phyloP scores from a whole-genome alignment of 768 basidiomycete species.

The Coprinellus aureogranulatus region DNA sequence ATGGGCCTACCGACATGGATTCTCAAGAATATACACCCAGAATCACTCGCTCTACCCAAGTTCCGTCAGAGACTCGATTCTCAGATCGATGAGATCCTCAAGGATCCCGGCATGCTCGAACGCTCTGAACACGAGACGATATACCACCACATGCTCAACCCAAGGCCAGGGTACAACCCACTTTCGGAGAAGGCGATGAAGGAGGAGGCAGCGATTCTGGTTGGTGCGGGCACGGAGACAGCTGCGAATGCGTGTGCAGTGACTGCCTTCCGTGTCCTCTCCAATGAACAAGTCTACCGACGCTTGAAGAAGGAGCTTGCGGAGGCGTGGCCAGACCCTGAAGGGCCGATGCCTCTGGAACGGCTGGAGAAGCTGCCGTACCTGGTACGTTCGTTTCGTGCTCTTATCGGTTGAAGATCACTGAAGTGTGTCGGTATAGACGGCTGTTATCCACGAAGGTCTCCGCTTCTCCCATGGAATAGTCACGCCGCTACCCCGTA shows the following conservation, averaged over 20 bases:
- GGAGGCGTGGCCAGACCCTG: constrained; percentile 40
- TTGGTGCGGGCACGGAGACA: constrained; percentile 42
- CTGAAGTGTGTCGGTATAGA: too few species aligned
- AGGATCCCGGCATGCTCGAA: constrained; percentile 21
- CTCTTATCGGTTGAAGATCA: too few species aligned
- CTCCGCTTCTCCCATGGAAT: constrained; percentile 41
- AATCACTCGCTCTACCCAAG: constrained; percentile 14
- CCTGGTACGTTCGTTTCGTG: constrained; percentile 42
- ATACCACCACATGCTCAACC: constrained; percentile 27
- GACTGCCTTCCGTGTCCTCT: constrained; percentile 34
- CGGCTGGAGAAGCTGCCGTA: constrained; percentile 45
- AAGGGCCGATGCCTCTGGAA: constrained; percentile 28
- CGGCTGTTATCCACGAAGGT: constrained; percentile 47
- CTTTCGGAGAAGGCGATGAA: neutral
- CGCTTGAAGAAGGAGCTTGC: constrained; percentile 31
- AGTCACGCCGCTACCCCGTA: constrained; percentile 35
- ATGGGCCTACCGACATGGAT: constrained; percentile 17
- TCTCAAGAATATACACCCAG: constrained; percentile 9
- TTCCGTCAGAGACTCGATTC: constrained; percentile 13
- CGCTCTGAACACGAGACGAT: constrained; percentile 32
- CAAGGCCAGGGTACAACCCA: neutral
- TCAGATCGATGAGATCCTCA: constrained; percentile 24
- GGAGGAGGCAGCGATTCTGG: constrained; percentile 1
- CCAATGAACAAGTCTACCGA: constrained; percentile 24
- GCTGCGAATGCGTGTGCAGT: constrained; percentile 38